Conservation (phyloP, 441 rosid species). For the Gossypium lobatum region DNA sequence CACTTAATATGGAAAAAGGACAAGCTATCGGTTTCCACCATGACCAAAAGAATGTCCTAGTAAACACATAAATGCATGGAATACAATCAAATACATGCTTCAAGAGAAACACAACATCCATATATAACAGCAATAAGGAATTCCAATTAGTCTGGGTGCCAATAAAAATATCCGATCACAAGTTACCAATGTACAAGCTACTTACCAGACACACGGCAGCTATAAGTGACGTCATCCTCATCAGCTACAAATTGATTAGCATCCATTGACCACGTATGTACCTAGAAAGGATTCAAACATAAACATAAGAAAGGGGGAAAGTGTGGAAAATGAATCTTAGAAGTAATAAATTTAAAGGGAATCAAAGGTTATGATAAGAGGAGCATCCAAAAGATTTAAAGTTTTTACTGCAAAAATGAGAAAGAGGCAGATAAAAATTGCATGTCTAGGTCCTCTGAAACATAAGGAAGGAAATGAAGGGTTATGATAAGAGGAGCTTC, state of each 20-base stretch:
- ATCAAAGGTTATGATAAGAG: background rate
- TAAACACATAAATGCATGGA: background rate
- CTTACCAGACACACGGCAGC: slow-evolving; percentile 91
- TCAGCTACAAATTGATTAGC: slow-evolving; percentile 88
- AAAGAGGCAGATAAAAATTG: background rate
- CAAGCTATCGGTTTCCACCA: background rate
- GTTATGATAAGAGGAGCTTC: background rate
- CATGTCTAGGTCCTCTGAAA: background rate
- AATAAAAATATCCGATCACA: background rate
- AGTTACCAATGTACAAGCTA: slow-evolving; percentile 15
- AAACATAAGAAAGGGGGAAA: slow-evolving; percentile 15
- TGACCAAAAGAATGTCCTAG: slow-evolving; percentile 1
- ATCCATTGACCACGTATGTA: slow-evolving; percentile 80
- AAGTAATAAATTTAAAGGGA: background rate
- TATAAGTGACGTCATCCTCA: slow-evolving; percentile 88
- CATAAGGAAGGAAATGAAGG: background rate
- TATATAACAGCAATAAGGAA: slow-evolving; percentile 14
- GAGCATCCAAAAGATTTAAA: background rate
- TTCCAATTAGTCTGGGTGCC: background rate
- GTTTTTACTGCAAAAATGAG: background rate
- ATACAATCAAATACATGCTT: background rate
- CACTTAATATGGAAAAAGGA: background rate
- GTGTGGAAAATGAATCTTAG: background rate
- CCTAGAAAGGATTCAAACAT: slow-evolving; percentile 35
- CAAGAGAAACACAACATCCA: background rate